Conservation (phyloP, 257 asterid species). For the Fraxinus pennsylvanica region DNA sequence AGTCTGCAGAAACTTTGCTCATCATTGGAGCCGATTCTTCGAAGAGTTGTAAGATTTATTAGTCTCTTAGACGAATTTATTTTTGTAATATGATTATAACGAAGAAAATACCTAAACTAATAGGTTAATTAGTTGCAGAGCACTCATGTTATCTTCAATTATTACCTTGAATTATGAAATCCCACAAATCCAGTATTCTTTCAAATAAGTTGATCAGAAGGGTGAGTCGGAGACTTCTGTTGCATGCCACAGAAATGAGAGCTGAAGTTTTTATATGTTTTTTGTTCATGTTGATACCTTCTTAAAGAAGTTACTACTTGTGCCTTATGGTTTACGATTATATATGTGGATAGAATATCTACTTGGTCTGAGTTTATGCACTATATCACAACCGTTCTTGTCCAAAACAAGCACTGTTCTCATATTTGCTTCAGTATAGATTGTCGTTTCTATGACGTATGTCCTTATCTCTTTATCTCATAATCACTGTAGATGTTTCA, state of each 20-base stretch:
- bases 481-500: neutral
- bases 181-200: constrained; percentile 6
- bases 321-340: neutral
- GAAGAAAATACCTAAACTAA: neutral
- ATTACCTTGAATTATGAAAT: neutral
- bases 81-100: constrained; percentile 12
- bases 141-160: neutral
- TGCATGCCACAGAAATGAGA: neutral
- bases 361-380: neutral
- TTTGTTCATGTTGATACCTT: neutral
- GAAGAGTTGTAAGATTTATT: constrained; percentile 82
- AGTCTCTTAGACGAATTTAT: constrained; percentile 13
- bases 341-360: neutral
- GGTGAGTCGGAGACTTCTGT: neutral
- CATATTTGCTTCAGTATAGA: neutral
- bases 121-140: neutral
- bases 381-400: neutral
- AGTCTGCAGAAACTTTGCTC: constrained; percentile 96
- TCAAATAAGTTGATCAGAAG: neutral
- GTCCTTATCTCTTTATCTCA: no score
- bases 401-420: neutral
- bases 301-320: neutral
- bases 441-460: neutral
- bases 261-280: neutral
- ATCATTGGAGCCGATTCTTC: constrained; percentile 90